phyloP scores from a whole-genome alignment of 1,139 yeast species.

The Meyerozyma athensensis region DNA sequence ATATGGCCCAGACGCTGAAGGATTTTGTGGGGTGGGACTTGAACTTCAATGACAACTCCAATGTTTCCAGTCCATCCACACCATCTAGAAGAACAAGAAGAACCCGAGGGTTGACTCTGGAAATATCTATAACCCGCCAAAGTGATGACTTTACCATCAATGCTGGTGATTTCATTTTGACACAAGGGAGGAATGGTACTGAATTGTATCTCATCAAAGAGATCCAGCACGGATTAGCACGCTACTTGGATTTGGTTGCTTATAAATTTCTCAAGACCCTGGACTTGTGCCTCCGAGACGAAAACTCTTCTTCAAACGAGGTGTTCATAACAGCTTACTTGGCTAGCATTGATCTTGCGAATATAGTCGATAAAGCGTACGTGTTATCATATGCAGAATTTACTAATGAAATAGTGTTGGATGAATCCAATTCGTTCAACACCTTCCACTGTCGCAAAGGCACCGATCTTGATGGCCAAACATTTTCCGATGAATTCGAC shows the following conservation, averaged over 20 bases:
- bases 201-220: slow-evolving; percentile 37
- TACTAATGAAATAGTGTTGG: slow-evolving; percentile 20
- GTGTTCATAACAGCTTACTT: slow-evolving; percentile 38
- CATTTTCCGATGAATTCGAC: slow-evolving; percentile 31
- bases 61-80: background rate
- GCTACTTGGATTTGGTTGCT: slow-evolving; percentile 34
- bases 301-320: slow-evolving; percentile 23
- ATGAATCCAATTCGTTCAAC: slow-evolving; percentile 23
- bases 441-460: slow-evolving; percentile 38
- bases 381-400: slow-evolving; percentile 28
- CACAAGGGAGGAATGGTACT: slow-evolving; percentile 15
- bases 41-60: background rate
- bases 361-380: slow-evolving; percentile 28
- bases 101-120: slow-evolving; percentile 1
- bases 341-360: slow-evolving; percentile 26
- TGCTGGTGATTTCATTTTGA: slow-evolving; percentile 38
- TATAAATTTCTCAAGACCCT: slow-evolving; percentile 28
- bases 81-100: background rate
- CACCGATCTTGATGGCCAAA: slow-evolving; percentile 28
- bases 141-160: slow-evolving; percentile 33
- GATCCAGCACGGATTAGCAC: slow-evolving; percentile 34
- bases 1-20: slow-evolving; percentile 1
- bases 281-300: slow-evolving; percentile 18
- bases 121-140: slow-evolving; percentile 21
- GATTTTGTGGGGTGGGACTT: slow-evolving; percentile 1